Evolutionary conservation across 2,329 filamentous ascomycete species (phyloP), one percentile per base, ranked within the genome.

Genomic region (Reticulascus tulasneorum): DNA sequence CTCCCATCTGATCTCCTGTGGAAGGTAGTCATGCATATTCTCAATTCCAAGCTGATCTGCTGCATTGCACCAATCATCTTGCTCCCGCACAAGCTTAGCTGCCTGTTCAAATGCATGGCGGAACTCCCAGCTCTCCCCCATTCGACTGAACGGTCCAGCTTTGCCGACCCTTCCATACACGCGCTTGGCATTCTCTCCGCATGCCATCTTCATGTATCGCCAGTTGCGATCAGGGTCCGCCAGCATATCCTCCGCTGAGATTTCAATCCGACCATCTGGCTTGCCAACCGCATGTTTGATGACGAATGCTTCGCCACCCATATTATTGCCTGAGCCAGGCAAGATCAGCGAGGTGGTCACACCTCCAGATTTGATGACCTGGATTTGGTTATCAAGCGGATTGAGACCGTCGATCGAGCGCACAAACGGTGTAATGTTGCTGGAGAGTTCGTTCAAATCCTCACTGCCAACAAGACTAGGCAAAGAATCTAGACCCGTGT

Each of bases 171-270:
- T 65, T 9, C 79, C 79, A 41, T 84, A 82, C 1, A 77, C 62
- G 1, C 69, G 61, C 60, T 84, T 84, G 2, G 81, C 64, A 48
- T 86, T 86, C 58, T 86, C 82, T 23, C 82, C 82, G 45, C 81
- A 86, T 0, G 82, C 82, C 81, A 86, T 86, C 62, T 86, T 86
- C 69, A 86, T 82, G 55, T 83, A 86, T 15, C 82, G 69, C 75
- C 79, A 82, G 41, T 65, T 75, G 16, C 68, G 66, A 26, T 82
- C 79, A 1, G 80, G 80, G 33, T 84, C 78, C 2, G 82, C 81
- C 9, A 85, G 64, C 63, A 85, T 69, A 46, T 83, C 75, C 17
- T 67, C 60, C 3, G 75, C 77, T 35, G 79, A 82, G 27, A 81
- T 71, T 54, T 85, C 81, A 12, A 68, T 61, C 16, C 81, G 71